A percentile compares a stretch with the other conserved stretches of the same genome.
phyloP scores from a whole-genome alignment of 1,139 yeast genomes.

The Scheffersomyces cryptocercus region DNA sequence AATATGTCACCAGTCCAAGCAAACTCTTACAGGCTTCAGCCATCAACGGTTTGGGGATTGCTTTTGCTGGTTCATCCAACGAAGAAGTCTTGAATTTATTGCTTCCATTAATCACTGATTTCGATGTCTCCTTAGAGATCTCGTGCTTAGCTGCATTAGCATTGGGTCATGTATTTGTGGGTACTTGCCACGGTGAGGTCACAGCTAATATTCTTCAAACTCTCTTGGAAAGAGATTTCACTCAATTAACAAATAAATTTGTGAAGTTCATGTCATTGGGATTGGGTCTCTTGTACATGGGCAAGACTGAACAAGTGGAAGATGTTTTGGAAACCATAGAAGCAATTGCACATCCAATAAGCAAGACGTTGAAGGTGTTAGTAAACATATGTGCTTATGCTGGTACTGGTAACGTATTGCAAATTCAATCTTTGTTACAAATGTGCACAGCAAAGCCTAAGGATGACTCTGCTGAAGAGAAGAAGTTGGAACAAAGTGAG shows the following conservation, averaged over 20 bases:
- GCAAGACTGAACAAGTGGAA: conserved; percentile 92
- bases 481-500: conserved; percentile 38
- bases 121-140: conserved; percentile 71
- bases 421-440: conserved; percentile 87
- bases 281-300: conserved; percentile 87
- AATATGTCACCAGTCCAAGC: conserved; percentile 58
- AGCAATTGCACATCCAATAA: conserved; percentile 94
- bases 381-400: conserved; percentile 95
- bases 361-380: conserved; percentile 84
- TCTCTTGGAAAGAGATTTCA: conserved; percentile 77
- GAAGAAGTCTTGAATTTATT: conserved; percentile 78
- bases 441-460: conserved; percentile 72
- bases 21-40: conserved; percentile 74
- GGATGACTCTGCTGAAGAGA: conserved; percentile 34
- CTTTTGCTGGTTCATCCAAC: conserved; percentile 92
- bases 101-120: conserved; percentile 85
- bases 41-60: conserved; percentile 87
- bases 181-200: conserved; percentile 93
- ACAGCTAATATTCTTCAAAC: conserved; percentile 90
- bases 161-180: conserved; percentile 92
- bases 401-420: conserved; percentile 96
- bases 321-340: conserved; percentile 92
- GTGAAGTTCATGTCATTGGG: conserved; percentile 90
- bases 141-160: conserved; percentile 88
- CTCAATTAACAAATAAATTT: conserved; percentile 83